A percentile compares a stretch with the other conserved stretches of the same genome.
Evolutionary conservation across 768 basidiomycete genomes (phyloP).

Genomic region (Erythrobasidium yunnanense): DNA sequence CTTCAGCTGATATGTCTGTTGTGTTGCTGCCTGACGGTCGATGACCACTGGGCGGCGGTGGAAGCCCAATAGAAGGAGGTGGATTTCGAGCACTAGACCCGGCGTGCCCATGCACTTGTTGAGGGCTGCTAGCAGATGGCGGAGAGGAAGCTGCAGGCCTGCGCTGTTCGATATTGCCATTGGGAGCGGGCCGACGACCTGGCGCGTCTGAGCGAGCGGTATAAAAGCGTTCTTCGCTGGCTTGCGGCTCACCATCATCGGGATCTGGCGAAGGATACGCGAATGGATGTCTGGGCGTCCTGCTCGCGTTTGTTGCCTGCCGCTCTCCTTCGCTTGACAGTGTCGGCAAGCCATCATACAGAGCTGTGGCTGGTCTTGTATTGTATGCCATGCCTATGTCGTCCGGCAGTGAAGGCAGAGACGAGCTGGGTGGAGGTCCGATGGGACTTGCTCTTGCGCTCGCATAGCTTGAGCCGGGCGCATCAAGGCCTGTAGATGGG

Average conservation of each 20-base stretch:
- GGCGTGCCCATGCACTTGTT: neutral
- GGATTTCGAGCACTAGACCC: neutral
- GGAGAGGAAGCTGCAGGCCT: neutral
- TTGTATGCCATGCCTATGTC: slow-evolving; percentile 10
- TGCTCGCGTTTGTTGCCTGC: neutral
- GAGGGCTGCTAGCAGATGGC: neutral
- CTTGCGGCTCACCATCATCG: neutral
- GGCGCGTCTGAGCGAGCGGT: neutral
- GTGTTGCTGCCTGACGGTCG: too few species aligned
- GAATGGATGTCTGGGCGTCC: neutral
- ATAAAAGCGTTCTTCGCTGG: neutral
- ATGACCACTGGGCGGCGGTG: too few species aligned
- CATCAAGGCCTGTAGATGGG: too few species aligned
- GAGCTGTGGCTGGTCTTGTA: slow-evolving; percentile 8
- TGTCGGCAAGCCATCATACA: neutral
- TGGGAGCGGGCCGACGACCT: neutral
- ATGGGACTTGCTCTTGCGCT: slow-evolving; percentile 20
- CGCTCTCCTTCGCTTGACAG: too few species aligned
- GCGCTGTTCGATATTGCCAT: neutral
- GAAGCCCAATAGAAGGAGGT: too few species aligned
- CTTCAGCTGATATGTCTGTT: too few species aligned
- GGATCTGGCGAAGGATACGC: neutral
- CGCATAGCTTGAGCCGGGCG: slow-evolving; percentile 5
- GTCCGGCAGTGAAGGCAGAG: slow-evolving; percentile 7
- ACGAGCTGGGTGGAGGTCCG: slow-evolving; percentile 9